Base-by-base conservation (phyloP, 1,284 basidiomycete genomes). In the Rhodotorula sp. region DNA sequence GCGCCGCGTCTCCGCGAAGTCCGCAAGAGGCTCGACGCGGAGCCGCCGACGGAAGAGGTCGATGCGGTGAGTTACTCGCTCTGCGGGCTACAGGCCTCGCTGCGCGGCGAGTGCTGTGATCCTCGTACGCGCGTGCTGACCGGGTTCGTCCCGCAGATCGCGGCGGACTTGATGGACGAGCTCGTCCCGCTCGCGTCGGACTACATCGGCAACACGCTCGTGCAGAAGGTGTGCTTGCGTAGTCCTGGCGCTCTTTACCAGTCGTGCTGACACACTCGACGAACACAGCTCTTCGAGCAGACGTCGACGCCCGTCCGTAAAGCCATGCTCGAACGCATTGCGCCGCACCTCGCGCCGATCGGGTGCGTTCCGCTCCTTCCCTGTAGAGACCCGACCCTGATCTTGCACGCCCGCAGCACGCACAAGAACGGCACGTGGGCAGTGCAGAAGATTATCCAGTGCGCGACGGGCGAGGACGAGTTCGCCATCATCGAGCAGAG, bases 371-470 rank as follows among this genome's bases (percentile, higher is more conserved):
- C 25, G 22, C 15, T 44, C 17, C 19, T 7, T 34, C 12, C 44
- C 12, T 0, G 5, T 1, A 1, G 7, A 10, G 4, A 10, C 9
- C 39, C 34, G 15, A 21, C 13, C 17, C 39, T 46, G 27, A 44
- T 12, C 12, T 27, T 3, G 25, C 22, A 25, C 37, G 22, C 13
- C 1, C 19, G 15, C 64, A 76, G 74, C 1, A 94, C 96, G 64
- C 97, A 99, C 85, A 99, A 99, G 85, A 99, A 99, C 79, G 97
- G 97, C 53, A 99, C 97, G 0, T 99, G 97, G 97, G 96, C 97
- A 1, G 96, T 95, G 5, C 97, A 99, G 82, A 97, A 97, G 76
- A 96, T 98, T 80, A 98, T 99, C 76, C 95, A 98, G 83, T 96
- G 93, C 76, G 91, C 95, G 56, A 87, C 89, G 66, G 89, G 87